phyloP scores from a whole-genome alignment of 805 yeast species.

The Candida taoyuanica region DNA sequence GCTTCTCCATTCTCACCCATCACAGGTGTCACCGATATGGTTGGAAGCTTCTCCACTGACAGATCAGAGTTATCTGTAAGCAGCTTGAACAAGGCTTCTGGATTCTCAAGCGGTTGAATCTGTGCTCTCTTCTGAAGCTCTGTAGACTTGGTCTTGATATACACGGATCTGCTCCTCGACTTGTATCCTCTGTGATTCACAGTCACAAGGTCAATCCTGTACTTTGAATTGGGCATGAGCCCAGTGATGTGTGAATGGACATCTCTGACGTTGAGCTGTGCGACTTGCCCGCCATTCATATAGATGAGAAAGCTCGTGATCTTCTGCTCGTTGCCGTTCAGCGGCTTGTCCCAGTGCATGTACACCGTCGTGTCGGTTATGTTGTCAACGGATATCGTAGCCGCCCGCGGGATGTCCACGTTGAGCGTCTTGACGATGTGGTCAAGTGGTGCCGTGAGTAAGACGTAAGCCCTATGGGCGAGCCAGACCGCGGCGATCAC shows the following conservation, averaged over 20 bases:
- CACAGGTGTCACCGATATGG: conserved; percentile 23
- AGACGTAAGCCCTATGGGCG: conserved; percentile 16
- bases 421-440: conserved; percentile 42
- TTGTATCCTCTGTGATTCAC: conserved; percentile 36
- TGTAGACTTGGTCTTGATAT: conserved; percentile 34
- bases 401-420: conserved; percentile 52
- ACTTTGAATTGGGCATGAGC: conserved; percentile 33
- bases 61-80: conserved; percentile 28
- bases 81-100: conserved; percentile 33
- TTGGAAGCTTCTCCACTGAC: conserved; percentile 24
- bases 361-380: conserved; percentile 42
- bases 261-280: conserved; percentile 32
- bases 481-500: conserved; percentile 24
- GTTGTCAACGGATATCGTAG: conserved; percentile 50
- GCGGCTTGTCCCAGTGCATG: conserved; percentile 49
- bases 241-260: conserved; percentile 33
- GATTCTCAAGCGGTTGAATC: conserved; percentile 29
- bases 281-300: conserved; percentile 36
- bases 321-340: conserved; percentile 25
- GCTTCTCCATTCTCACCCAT: conserved; percentile 20
- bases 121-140: conserved; percentile 21
- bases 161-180: conserved; percentile 38
- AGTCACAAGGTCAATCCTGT: conserved; percentile 41
- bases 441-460: conserved; percentile 38
- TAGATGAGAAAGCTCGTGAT: conserved; percentile 34